Evolutionary conservation across 805 yeast genomes (phyloP), one percentile per base, ranked within the genome.

Genomic region (Metschnikowia orientalis): DNA sequence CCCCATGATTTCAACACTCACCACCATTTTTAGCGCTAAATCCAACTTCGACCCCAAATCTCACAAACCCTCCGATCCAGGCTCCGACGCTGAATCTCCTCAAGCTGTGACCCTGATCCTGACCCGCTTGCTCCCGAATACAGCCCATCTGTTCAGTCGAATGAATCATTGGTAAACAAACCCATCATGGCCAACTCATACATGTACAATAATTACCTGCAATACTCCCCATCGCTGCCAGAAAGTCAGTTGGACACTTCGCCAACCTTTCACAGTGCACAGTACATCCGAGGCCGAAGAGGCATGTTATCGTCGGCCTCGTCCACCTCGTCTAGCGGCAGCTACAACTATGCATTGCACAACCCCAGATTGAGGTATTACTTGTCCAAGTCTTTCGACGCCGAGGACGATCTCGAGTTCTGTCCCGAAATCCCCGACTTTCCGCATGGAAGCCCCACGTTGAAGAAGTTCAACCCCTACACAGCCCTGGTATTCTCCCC

Each of bases 401-500:
- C 69, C 6, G 82, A 77, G 47, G 83, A 77, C 48, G 83, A 77
- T 51, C 50, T 76, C 46, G 81, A 77, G 51, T 77, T 77, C 42
- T 77, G 83, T 45, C 83, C 83, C 2, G 81, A 74, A 28, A 74
- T 73, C 22, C 68, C 69, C 7, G 70, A 67, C 14, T 38, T 44
- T 25, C 43, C 40, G 8, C 18, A 23, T 16, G 37, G 41, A 8
- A 55, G 63, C 35, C 66, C 68, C 10, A 49, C 55, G 12, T 50
- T 57, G 39, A 71, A 69, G 48, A 77, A 71, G 53, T 79, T 78
- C 59, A 79, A 79, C 51, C 85, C 86, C 4, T 78, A 79, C 51
- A 77, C 83, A 3, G 77, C 84, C 2, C 59, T 73, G 27, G 69
- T 77, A 15, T 79, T 79, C 48, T 73, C 77, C 20, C 85, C 86